phyloP scores from a whole-genome alignment of 164 flowering plant genomes.

The Aristolochia californica region DNA sequence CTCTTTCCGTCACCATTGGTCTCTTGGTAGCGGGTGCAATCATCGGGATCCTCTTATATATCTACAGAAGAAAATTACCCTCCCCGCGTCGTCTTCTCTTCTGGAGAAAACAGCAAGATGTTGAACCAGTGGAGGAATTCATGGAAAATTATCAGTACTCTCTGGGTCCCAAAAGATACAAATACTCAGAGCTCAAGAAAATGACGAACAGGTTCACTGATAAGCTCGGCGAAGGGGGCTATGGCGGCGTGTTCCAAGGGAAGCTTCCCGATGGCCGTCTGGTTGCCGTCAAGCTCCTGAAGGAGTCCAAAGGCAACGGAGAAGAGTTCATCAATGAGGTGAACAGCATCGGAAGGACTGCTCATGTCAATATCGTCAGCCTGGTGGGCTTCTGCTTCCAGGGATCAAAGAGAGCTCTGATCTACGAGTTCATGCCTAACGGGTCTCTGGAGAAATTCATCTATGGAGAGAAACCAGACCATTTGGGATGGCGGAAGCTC shows the following conservation, averaged over 20 bases:
- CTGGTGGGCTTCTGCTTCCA: slow-evolving; percentile 10
- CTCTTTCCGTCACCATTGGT: too few species aligned
- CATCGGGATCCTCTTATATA: too few species aligned
- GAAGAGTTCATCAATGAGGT: slow-evolving; percentile 9
- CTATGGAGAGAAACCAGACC: not conserved
- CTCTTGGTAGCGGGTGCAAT: too few species aligned
- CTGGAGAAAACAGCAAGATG: not conserved
- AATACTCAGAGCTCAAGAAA: slow-evolving; percentile 1
- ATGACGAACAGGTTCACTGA: slow-evolving; percentile 7
- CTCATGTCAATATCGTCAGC: slow-evolving; percentile 6
- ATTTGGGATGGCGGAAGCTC: not conserved
- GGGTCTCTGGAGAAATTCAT: slow-evolving; percentile 8
- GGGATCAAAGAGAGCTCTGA: not conserved
- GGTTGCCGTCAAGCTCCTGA: slow-evolving; percentile 10
- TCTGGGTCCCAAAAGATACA: not conserved
- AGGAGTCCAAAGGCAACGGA: not conserved
- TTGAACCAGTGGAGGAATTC: not conserved
- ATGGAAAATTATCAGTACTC: not conserved
- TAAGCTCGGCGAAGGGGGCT: slow-evolving; percentile 9
- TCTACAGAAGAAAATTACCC: not conserved
- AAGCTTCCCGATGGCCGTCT: slow-evolving; percentile 5
- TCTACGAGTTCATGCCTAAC: slow-evolving; percentile 1
- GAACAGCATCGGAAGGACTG: not conserved
- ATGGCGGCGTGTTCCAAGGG: slow-evolving; percentile 4
- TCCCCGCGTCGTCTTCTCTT: not conserved